Percentiles rank a stretch among this genome's conserved stretches.
Evolutionary conservation across 768 basidiomycete species (phyloP).

Genomic region (Pleurotus ostreatus): DNA sequence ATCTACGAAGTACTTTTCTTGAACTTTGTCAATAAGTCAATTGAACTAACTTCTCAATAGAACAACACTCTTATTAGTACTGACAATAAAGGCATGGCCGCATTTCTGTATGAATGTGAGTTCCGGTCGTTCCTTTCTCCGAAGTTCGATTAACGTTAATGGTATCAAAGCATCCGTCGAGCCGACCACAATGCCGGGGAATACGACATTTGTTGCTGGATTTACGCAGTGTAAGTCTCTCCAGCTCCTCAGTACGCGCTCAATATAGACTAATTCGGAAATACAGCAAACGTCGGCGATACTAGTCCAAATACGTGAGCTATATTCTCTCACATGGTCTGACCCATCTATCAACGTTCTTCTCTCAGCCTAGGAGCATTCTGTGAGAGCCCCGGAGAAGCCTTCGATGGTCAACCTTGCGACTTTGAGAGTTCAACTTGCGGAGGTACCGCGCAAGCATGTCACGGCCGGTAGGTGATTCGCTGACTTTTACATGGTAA

Average conservation of each 20-base stretch:
- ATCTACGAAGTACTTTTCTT: conserved; percentile 55
- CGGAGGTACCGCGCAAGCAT: conserved; percentile 61
- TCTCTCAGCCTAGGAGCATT: conserved; percentile 56
- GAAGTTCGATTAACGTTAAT: conserved; percentile 2
- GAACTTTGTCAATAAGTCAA: not conserved
- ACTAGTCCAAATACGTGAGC: conserved; percentile 76
- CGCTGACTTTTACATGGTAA: not conserved
- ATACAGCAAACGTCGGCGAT: conserved; percentile 73
- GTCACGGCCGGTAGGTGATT: conserved; percentile 57
- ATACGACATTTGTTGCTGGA: conserved; percentile 66
- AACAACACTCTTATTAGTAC: conserved; percentile 80
- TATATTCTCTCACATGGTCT: conserved; percentile 7
- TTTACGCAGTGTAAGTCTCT: conserved; percentile 61
- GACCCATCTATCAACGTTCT: not conserved
- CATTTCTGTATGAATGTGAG: conserved; percentile 71
- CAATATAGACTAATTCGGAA: conserved; percentile 2
- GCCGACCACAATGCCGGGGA: conserved; percentile 64
- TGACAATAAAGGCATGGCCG: conserved; percentile 88
- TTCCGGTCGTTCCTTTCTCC: not conserved
- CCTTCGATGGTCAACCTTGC: conserved; percentile 63
- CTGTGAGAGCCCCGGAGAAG: conserved; percentile 72
- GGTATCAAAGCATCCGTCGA: conserved; percentile 49
- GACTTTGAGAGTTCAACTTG: conserved; percentile 74
- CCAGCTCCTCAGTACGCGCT: conserved; percentile 1
- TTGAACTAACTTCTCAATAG: conserved; percentile 27